phyloP scores from a whole-genome alignment of 371 early-diverging fungal species.

The Mucor lusitanicus region DNA sequence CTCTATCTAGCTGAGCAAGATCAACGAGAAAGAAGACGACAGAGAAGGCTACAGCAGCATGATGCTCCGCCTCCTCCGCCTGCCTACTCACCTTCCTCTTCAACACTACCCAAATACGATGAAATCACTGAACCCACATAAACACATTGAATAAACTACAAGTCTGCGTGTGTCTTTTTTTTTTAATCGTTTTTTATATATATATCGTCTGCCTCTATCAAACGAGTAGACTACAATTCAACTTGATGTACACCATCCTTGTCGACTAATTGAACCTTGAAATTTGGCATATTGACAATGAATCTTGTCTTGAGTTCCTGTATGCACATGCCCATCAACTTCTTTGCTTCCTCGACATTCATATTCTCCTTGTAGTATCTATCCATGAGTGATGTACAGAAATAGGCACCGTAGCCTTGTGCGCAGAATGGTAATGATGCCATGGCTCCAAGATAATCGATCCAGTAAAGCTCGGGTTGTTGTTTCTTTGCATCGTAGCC shows the following conservation, averaged over 20 bases:
- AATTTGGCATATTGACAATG: constrained; percentile 83
- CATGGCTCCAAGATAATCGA: constrained; percentile 89
- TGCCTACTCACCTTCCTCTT: constrained; percentile 3
- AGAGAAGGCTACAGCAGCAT: neutral
- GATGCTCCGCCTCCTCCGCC: constrained; percentile 16
- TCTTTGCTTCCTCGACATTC: constrained; percentile 81
- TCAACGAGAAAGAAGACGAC: neutral
- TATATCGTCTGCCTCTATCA: neutral
- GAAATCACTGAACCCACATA: neutral
- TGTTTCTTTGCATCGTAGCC: constrained; percentile 80
- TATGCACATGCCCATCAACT: constrained; percentile 82
- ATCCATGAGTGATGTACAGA: constrained; percentile 91
- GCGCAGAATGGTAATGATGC: constrained; percentile 85
- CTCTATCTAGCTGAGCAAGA: neutral
- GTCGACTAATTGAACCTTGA: constrained; percentile 83
- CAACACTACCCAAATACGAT: constrained; percentile 13
- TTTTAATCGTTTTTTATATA: neutral
- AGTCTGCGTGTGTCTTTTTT: too few species aligned
- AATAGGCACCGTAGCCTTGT: constrained; percentile 94
- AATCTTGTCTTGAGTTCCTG: constrained; percentile 87
- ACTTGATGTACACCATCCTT: constrained; percentile 79
- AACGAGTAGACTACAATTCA: constrained; percentile 40
- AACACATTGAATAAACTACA: neutral
- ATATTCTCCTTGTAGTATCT: constrained; percentile 87
- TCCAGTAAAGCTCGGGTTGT: constrained; percentile 85